A percentile compares a stretch with the other conserved stretches of the same genome.
Conservation (phyloP, 2,329 filamentous ascomycete genomes). For the Sclerotinia glacialis region DNA sequence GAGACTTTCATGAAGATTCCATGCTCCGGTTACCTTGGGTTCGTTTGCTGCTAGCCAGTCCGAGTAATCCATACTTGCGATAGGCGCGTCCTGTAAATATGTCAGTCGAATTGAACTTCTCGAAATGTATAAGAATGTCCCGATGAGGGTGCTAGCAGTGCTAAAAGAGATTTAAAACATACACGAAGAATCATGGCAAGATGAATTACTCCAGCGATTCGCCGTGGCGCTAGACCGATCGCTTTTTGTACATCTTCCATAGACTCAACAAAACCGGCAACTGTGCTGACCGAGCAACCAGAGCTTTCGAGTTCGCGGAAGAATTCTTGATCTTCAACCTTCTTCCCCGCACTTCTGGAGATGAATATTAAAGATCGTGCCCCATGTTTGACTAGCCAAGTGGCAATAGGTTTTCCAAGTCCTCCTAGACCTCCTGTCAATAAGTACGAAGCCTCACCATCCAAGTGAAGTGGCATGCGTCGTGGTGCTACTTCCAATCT, state of each 20-base stretch:
- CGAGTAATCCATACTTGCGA: background rate
- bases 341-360: conserved; percentile 11
- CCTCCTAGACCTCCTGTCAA: conserved; percentile 46
- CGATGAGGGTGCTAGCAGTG: background rate
- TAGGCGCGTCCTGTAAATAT: background rate
- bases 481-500: no score
- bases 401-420: conserved; percentile 41
- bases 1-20: conserved; percentile 48
- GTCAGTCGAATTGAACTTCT: no score
- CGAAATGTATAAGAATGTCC: no score
- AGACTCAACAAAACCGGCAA: background rate
- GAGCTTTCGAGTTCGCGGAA: background rate
- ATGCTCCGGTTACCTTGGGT: conserved; percentile 53
- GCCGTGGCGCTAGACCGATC: background rate
- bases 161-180: background rate
- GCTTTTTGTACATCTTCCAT: background rate
- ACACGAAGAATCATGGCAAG: conserved; percentile 35
- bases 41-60: conserved; percentile 46
- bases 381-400: conserved; percentile 39
- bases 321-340: conserved; percentile 12
- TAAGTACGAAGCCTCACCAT: conserved; percentile 36
- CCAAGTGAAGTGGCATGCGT: no score
- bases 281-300: background rate
- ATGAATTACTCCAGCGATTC: conserved; percentile 34
- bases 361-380: conserved; percentile 6